phyloP scores from a whole-genome alignment of 2,329 filamentous ascomycete species.

The Sodiomyces alkalinus region DNA sequence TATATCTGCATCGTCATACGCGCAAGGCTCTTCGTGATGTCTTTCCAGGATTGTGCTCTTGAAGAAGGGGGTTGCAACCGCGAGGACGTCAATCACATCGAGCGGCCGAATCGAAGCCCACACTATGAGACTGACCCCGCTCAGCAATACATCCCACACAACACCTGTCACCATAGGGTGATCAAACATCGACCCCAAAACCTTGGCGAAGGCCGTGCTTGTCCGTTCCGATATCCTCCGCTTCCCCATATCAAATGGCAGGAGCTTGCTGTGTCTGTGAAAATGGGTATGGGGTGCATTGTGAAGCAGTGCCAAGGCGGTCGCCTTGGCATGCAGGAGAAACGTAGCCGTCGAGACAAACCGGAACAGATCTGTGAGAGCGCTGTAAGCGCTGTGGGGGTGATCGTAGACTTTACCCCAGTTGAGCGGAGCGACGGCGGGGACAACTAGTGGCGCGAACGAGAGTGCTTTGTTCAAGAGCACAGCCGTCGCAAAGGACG shows the following conservation, averaged over 20 bases:
- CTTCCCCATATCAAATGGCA: conserved; percentile 29
- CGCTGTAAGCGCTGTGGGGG: conserved; percentile 21
- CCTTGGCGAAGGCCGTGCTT: conserved; percentile 26
- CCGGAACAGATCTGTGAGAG: conserved; percentile 30
- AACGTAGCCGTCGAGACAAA: conserved; percentile 27
- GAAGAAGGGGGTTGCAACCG: conserved; percentile 18
- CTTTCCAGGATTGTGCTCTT: conserved; percentile 2
- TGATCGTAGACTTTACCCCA: conserved; percentile 30
- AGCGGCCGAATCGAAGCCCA: conserved; percentile 42
- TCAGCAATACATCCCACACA: conserved; percentile 43
- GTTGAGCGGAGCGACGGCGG: conserved; percentile 29
- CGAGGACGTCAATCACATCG: conserved; percentile 33
- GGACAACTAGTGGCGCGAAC: conserved; percentile 28
- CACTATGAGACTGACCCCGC: conserved; percentile 32
- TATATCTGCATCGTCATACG: no score
- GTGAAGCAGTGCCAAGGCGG: conserved; percentile 24
- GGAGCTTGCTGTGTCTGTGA: conserved; percentile 30
- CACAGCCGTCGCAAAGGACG: conserved; percentile 19
- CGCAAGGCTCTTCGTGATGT: no score
- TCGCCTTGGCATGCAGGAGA: conserved; percentile 28
- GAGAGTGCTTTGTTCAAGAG: conserved; percentile 21
- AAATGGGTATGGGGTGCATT: conserved; percentile 31
- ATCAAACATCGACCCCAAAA: conserved; percentile 33
- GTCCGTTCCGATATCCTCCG: conserved; percentile 27
- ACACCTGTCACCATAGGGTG: conserved; percentile 43